Conservation (phyloP, 345 rosid species). For the Corchorus olitorius region DNA sequence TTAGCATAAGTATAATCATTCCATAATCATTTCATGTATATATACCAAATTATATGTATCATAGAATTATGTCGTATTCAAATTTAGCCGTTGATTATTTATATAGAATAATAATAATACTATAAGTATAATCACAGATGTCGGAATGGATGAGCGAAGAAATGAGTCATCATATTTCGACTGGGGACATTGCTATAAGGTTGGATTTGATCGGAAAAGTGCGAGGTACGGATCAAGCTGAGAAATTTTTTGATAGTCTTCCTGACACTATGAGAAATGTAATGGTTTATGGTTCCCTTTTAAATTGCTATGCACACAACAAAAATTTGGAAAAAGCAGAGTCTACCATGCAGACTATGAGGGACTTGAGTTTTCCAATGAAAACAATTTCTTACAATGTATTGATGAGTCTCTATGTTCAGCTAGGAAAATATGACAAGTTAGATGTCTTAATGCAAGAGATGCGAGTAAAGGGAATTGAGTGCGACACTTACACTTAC, state of each 20-base stretch:
- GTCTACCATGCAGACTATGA: constrained; percentile 39
- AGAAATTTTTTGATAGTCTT: constrained; percentile 41
- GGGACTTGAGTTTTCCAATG: constrained; percentile 32
- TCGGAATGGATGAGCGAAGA: constrained; percentile 48
- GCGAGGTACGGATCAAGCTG: constrained; percentile 43
- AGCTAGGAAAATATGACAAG: constrained; percentile 35
- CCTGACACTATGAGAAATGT: constrained; percentile 26
- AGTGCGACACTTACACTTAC: constrained; percentile 36
- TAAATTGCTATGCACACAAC: constrained; percentile 49
- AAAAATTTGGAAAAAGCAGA: constrained; percentile 49
- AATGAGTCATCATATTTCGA: constrained; percentile 25
- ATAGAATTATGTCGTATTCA: neutral
- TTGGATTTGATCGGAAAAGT: constrained; percentile 60
- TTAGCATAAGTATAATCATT: no score
- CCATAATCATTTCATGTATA: no score
- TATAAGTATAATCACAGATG: constrained; percentile 35
- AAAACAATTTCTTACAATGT: constrained; percentile 47
- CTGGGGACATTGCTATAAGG: constrained; percentile 47
- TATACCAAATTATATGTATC: no score
- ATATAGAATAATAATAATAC: neutral
- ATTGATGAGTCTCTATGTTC: constrained; percentile 56
- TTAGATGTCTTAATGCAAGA: constrained; percentile 48
- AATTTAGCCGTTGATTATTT: no score
- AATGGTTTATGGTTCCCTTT: constrained; percentile 50
- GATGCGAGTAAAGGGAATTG: constrained; percentile 52